Evolutionary conservation across 352 stramenopile genomes (phyloP).

Genomic region (Pythium utonaiense): DNA sequence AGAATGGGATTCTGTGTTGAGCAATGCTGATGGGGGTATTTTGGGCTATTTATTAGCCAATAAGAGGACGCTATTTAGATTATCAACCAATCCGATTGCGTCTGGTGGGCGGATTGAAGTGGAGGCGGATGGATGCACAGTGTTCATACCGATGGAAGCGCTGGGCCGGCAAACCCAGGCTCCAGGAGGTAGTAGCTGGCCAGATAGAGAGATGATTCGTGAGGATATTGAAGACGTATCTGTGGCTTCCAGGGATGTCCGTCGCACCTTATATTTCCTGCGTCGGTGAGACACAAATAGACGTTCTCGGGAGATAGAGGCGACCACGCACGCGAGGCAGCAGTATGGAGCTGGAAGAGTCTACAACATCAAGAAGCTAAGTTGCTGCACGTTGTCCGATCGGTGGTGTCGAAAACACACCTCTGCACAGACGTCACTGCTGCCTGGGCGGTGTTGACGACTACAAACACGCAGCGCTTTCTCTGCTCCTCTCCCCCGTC

Average conservation of each 20-base stretch:
- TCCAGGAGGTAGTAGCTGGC: neutral
- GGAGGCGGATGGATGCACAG: too few relatives aligned
- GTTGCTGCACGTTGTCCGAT: too few relatives aligned
- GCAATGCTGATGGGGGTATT: too few relatives aligned
- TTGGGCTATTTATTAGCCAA: neutral
- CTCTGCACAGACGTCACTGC: neutral
- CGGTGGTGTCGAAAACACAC: neutral
- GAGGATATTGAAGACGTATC: too few relatives aligned
- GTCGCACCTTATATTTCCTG: neutral
- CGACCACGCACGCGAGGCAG: neutral
- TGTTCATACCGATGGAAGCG: too few relatives aligned
- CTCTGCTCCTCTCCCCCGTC: neutral
- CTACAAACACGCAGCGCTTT: neutral
- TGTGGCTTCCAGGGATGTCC: neutral
- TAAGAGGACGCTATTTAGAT: too few relatives aligned
- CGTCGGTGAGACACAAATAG: neutral
- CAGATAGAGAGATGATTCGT: too few relatives aligned
- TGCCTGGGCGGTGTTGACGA: neutral
- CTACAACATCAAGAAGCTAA: too few relatives aligned
- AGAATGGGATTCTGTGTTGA: too few relatives aligned
- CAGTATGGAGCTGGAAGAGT: neutral
- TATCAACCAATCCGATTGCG: too few relatives aligned
- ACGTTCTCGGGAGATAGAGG: neutral
- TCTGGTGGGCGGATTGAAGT: too few relatives aligned
- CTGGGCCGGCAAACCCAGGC: neutral